Evolutionary conservation across 129 eudicot genomes (phyloP).

Genomic region (Flaveria ramosissima): DNA sequence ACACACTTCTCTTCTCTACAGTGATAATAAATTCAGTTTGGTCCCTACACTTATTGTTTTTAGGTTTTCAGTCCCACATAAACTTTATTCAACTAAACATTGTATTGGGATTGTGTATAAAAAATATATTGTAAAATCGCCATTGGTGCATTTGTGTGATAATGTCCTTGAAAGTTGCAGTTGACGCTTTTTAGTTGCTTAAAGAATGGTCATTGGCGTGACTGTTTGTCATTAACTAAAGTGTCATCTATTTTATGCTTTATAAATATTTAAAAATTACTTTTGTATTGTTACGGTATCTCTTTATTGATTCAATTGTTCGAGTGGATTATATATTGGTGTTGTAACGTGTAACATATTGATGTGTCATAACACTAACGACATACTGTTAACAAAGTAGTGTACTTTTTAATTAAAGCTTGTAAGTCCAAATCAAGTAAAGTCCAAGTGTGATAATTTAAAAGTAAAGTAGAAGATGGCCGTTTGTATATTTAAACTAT

Average conservation of each 20-base stretch:
- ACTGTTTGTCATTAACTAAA: neutral
- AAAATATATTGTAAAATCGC: neutral
- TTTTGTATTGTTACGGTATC: too few relatives aligned
- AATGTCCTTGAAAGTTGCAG: neutral
- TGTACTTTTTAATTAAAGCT: too few relatives aligned
- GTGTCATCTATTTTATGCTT: too few relatives aligned
- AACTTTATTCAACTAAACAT: neutral
- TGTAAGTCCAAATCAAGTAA: too few relatives aligned
- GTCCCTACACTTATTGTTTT: constrained; percentile 24
- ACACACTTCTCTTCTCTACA: constrained; percentile 8
- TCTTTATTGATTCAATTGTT: too few relatives aligned
- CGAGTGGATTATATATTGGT: too few relatives aligned
- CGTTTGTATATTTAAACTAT: neutral
- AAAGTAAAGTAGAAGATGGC: too few relatives aligned
- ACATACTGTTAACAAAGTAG: too few relatives aligned
- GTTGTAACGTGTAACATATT: too few relatives aligned
- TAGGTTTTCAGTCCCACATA: constrained; percentile 16
- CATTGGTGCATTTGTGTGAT: neutral
- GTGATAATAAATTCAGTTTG: constrained; percentile 8
- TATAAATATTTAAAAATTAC: too few relatives aligned
- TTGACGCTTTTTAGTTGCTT: neutral
- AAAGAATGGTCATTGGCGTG: neutral
- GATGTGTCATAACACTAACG: too few relatives aligned
- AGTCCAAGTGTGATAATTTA: too few relatives aligned
- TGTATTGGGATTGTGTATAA: neutral